phyloP scores from a whole-genome alignment of 305 asterid species.

The Striga hermonthica region DNA sequence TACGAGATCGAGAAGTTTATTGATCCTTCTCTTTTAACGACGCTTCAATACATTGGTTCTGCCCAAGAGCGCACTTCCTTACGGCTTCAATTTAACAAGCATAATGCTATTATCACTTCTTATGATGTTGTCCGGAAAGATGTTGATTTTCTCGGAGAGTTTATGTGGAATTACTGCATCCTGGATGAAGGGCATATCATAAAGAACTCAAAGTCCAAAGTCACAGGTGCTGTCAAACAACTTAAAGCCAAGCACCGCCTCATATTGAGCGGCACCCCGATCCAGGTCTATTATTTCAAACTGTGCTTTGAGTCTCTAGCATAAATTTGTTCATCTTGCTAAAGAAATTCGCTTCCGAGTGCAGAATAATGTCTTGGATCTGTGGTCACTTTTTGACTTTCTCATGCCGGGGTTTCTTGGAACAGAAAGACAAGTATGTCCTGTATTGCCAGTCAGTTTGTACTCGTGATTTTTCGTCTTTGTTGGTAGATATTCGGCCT shows the following conservation, averaged over 20 bases:
- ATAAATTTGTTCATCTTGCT: slow-evolving; percentile 29
- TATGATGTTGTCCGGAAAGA: slow-evolving; percentile 97
- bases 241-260: slow-evolving; percentile 96
- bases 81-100: slow-evolving; percentile 63
- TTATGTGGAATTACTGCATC: slow-evolving; percentile 91
- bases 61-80: slow-evolving; percentile 78
- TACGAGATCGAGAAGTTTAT: slow-evolving; percentile 98
- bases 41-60: slow-evolving; percentile 94
- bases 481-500: slow-evolving; percentile 1
- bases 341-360: slow-evolving; percentile 37
- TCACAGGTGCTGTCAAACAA: slow-evolving; percentile 93
- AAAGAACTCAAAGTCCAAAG: slow-evolving; percentile 90
- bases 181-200: slow-evolving; percentile 97
- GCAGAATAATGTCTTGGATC: slow-evolving; percentile 98
- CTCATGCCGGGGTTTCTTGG: slow-evolving; percentile 99
- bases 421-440: slow-evolving; percentile 96
- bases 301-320: slow-evolving; percentile 30
- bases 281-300: slow-evolving; percentile 60
- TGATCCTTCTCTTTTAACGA: slow-evolving; percentile 80
- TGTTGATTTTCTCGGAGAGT: slow-evolving; percentile 64
- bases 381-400: slow-evolving; percentile 99
- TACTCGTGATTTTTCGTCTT: slow-evolving; percentile 15
- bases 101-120: slow-evolving; percentile 83
- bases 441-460: slow-evolving; percentile 24
- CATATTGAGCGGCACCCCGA: slow-evolving; percentile 96